Evolutionary conservation across 768 basidiomycete genomes (phyloP).

Genomic region (Leccinellum luteum): DNA sequence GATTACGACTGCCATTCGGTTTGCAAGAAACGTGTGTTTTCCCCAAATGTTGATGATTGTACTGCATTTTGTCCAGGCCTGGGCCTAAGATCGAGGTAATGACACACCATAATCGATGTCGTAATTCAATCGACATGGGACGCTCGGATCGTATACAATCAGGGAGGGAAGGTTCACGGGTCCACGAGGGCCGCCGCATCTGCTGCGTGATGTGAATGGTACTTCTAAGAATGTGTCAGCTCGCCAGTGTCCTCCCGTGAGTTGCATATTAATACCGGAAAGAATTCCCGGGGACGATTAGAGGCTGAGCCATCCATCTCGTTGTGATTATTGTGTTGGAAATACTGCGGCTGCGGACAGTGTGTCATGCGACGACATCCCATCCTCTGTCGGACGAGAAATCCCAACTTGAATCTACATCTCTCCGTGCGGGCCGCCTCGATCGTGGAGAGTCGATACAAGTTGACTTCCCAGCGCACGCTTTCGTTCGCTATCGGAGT

Average conservation of each 20-base stretch:
- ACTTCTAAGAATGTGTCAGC: constrained; percentile 43
- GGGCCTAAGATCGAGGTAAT: not conserved
- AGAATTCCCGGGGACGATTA: constrained; percentile 32
- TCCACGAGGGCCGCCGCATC: constrained; percentile 48
- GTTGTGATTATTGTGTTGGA: constrained; percentile 17
- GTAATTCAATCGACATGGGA: constrained; percentile 17
- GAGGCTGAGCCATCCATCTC: constrained; percentile 32
- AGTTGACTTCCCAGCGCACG: no score
- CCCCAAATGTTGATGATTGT: constrained; percentile 32
- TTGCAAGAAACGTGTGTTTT: constrained; percentile 37
- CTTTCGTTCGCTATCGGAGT: no score
- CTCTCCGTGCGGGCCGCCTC: no score
- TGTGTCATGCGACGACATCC: no score
- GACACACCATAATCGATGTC: constrained; percentile 23
- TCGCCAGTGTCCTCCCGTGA: constrained; percentile 26
- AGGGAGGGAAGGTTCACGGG: constrained; percentile 23
- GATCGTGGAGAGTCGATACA: no score
- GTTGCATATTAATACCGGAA: constrained; percentile 34
- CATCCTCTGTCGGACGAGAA: no score
- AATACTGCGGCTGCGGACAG: constrained; percentile 24
- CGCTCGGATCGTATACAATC: constrained; percentile 40
- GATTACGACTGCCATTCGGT: constrained; percentile 13
- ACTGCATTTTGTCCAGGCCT: constrained; percentile 7
- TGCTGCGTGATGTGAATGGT: constrained; percentile 19
- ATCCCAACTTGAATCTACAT: no score